Evolutionary conservation across 2,329 filamentous ascomycete genomes (phyloP), one percentile per base, ranked within the genome.

Genomic region (Aspergillus bombycis): DNA sequence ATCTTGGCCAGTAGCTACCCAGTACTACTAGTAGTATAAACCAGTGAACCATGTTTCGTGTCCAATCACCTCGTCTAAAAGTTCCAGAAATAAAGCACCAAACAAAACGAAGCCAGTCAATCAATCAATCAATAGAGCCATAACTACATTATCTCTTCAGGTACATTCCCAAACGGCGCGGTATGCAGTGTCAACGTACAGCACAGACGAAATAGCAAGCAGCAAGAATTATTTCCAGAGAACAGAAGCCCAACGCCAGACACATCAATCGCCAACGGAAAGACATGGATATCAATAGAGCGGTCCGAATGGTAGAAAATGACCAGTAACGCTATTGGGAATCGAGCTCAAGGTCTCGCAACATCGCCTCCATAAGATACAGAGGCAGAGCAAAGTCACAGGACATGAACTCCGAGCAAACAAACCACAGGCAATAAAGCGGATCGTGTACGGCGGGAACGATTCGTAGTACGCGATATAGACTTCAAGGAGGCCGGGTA

Each of bases 201-300:
- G 52, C 32, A 55, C 32, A 41, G 34, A 48, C 45, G 21, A 48
- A 48, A 53, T 19, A 32, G 50, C 50, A 34, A 32, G 50, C 50
- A 34, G 30, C 28, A 53, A 53, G 38, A 60, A 60, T 60, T 62
- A 62, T 62, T 58, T 62, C 56, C 61, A 62, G 53, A 66, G 48
- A 71, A 67, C 43, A 68, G 28, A 69, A 72, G 53, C 71, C 72
- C 62, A 68, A 74, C 74, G 73, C 74, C 74, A 68, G 68, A 63
- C 57, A 63, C 63, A 66, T 67, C 71, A 71, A 67, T 75, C 71
- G 72, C 74, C 73, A 62, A 67, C 64, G 63, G 56, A 65, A 63
- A 63, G 64, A 74, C 68, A 72, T 72, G 75, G 74, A 76, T 77
- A 77, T 77, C 74, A 76, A 73, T 66, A 67, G 65, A 64, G 52